Base-by-base conservation (phyloP, 2,329 filamentous ascomycete species). In the Fonsecaea nubica region DNA sequence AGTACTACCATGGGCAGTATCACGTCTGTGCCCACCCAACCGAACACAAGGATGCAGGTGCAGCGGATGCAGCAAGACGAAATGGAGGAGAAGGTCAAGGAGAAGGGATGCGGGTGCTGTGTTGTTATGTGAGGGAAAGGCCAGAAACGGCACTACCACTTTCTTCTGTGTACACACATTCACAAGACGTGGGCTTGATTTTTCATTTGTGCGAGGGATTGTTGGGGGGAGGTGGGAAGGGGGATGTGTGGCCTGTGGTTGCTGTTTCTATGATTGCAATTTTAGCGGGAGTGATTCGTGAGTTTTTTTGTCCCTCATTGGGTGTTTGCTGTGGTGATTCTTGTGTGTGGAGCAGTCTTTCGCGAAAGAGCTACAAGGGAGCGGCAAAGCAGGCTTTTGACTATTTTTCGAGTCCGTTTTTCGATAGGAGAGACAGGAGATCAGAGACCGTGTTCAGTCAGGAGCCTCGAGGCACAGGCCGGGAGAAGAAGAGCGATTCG, bases 31-130 rank as follows among this genome's bases (percentile, higher is more conserved):
- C 75, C 73, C 48, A 79, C 80, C 71, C 75, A 79, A 74, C 58
- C 58, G 36, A 76, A 76, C 48, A 81, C 25, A 18, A 53, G 63
- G n/a, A 64, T 66, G 59, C 69, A 70, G 55, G 70, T 69, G 10
- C 69, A 69, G 35, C 85, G 53, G 81, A 83, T 68, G 76, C 87
- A 30, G 48, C 85, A 85, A 53, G 83, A 88, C 57, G 81, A 84
- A 4, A 81, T 81, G 10, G 84, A 87, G 66, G 83, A 86, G 68
- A 79, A 84, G 71, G 80, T 83, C 72, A 83, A 87, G 72, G 83
- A 87, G 73, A 85, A 83, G 69, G 85, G 87, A 10, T 90, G 89
- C 72, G 88, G 86, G 65, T 91, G 90, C 77, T 93, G 90, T 78
- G 82, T 92, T 68, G 85, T 93, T 72, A 92, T 92, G 90, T 92